Base-by-base conservation (phyloP, 2,329 filamentous ascomycete genomes). In the Monilinia fructigena region DNA sequence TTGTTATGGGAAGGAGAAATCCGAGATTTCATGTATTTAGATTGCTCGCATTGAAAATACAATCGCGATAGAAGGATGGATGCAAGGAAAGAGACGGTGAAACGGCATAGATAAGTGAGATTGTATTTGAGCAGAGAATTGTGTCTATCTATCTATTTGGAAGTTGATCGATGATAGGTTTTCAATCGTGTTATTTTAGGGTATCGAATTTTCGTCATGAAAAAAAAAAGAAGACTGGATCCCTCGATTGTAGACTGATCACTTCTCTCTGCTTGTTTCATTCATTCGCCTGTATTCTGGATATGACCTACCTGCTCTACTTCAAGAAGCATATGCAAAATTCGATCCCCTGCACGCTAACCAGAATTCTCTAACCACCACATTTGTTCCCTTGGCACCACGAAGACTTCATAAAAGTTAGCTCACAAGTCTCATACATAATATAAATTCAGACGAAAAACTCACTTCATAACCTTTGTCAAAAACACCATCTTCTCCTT, bases 321-420 rank as follows among this genome's bases (percentile, higher is more conserved):
- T 35, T 66, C 59, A 66, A 66, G 85, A 87, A 59, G 80, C 82
- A 76, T 88, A 89, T 11, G 85, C 80, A 76, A 87, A 89, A 72
- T 80, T 86, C 0, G 82, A 82, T 5, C 82, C 82, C 56, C 89
- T 81, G 68, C 87, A 88, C 2, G 83, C 81, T n/a, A 91, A 78
- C 87, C 89, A 93, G 74, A 92, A 92, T 40, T 91, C 88, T 67
- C 85, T 83, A 3, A 91, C 85, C 0, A 90, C 81, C 65, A 87
- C 83, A 69, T 88, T 90, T 3, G 89, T 91, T 60, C 82, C 79
- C 69, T 84, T 82, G 1, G 84, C 81, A 10, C 90, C 89, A 50
- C 90, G 81, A 45, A 91, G 79, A 73, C 86, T 89, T 66, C 1
- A 50, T 4, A 18, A 56, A 42, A 48, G 20, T 64, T 26, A 64